A percentile compares a stretch with the other conserved stretches of the same genome.
Evolutionary conservation across 2,329 filamentous ascomycete genomes (phyloP).

Genomic region (Scorias spongiosa): DNA sequence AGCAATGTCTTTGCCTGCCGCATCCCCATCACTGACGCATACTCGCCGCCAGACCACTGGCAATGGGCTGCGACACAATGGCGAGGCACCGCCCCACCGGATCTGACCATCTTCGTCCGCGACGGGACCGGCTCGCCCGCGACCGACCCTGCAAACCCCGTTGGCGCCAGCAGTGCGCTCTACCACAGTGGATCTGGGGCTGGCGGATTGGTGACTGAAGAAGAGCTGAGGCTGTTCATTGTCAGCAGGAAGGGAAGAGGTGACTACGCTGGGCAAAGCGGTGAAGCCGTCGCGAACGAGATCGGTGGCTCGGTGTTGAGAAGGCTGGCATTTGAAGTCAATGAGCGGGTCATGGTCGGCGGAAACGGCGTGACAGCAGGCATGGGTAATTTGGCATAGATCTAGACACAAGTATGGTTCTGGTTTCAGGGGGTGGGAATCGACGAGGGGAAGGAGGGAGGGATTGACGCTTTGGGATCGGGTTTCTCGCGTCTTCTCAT

Average conservation of each 20-base stretch:
- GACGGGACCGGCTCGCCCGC: constrained; percentile 6
- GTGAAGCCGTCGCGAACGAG: constrained; percentile 5
- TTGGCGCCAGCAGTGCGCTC: not conserved
- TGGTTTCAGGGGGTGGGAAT: too few species aligned
- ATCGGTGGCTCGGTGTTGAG: constrained; percentile 42
- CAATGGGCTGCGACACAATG: constrained; percentile 93
- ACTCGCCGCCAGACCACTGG: constrained; percentile 81
- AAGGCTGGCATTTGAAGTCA: constrained; percentile 71
- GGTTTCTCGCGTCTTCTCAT: too few species aligned
- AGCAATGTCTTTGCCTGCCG: constrained; percentile 60
- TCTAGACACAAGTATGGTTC: too few species aligned
- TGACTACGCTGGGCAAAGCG: constrained; percentile 9
- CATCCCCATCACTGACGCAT: constrained; percentile 62
- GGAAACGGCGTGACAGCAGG: not conserved
- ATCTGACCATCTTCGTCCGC: constrained; percentile 58
- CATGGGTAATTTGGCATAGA: not conserved
- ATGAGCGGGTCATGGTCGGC: constrained; percentile 51
- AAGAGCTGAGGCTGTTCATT: constrained; percentile 15
- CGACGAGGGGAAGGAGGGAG: too few species aligned
- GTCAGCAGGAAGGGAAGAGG: constrained; percentile 22
- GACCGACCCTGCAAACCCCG: not conserved
- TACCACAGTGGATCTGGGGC: not conserved
- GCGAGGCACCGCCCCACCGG: constrained; percentile 70
- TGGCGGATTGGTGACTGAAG: not conserved
- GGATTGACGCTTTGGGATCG: too few species aligned